Conservation (phyloP, 805 yeast species). For the Yamadazyma ubonensis region DNA sequence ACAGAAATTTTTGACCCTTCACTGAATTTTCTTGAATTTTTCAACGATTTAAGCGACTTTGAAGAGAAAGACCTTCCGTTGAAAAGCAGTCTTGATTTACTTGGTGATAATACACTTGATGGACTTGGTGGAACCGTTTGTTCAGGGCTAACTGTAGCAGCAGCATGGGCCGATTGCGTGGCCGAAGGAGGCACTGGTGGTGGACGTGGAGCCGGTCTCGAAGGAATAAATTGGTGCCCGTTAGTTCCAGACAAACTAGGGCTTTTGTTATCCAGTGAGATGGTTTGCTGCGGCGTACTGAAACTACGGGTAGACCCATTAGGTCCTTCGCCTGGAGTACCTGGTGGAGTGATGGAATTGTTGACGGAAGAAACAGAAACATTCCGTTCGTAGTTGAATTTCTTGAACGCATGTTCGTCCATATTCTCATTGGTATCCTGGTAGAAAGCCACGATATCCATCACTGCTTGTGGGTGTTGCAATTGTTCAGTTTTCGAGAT, state of each 20-base stretch:
- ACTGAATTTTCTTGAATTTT: constrained; percentile 24
- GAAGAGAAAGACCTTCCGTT: constrained; percentile 39
- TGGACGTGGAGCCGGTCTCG: constrained; percentile 69
- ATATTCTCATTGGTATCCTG: constrained; percentile 52
- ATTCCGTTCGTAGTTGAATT: constrained; percentile 32
- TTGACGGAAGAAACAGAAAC: constrained; percentile 24
- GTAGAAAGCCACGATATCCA: constrained; percentile 85
- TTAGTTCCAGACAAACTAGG: constrained; percentile 1
- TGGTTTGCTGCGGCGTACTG: constrained; percentile 7
- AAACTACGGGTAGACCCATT: constrained; percentile 1
- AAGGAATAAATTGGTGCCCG: constrained; percentile 53
- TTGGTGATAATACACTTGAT: constrained; percentile 10
- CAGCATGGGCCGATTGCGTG: constrained; percentile 5
- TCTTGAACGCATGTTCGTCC: constrained; percentile 45
- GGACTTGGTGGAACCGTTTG: constrained; percentile 14
- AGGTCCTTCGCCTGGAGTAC: constrained; percentile 23
- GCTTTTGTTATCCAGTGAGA: constrained; percentile 1
- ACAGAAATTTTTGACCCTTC: constrained; percentile 15
- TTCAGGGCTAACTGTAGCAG: constrained; percentile 15
- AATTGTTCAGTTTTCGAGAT: constrained; percentile 85
- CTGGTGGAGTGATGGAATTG: constrained; percentile 28
- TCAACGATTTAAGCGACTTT: constrained; percentile 34
- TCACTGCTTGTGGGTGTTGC: constrained; percentile 91
- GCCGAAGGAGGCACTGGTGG: constrained; percentile 23
- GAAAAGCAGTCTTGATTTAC: constrained; percentile 13